phyloP scores from a whole-genome alignment of 1,284 basidiomycete species.

The Leccinum pallidistipes region DNA sequence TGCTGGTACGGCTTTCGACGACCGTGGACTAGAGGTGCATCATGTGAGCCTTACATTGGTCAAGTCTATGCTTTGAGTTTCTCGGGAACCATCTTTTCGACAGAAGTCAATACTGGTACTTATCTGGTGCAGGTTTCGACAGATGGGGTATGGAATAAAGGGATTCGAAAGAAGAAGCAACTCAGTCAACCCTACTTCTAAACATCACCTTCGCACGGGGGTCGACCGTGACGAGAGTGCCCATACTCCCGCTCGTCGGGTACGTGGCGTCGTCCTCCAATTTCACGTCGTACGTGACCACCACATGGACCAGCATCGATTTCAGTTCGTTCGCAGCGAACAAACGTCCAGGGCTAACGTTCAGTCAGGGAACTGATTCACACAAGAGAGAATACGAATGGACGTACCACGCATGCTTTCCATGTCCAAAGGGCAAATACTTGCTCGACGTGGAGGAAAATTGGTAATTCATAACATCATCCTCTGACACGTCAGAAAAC shows the following conservation, averaged over 20 bases:
- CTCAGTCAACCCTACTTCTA: constrained; percentile 13
- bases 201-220: constrained; percentile 17
- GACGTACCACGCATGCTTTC: constrained; percentile 17
- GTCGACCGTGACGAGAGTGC: neutral
- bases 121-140: neutral
- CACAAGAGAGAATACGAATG: neutral
- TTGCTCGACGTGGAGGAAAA: constrained; percentile 12
- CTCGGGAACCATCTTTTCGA: neutral
- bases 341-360: constrained; percentile 15
- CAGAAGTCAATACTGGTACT: neutral
- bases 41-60: neutral
- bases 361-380: neutral
- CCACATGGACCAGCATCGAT: constrained; percentile 31
- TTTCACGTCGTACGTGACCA: constrained; percentile 34
- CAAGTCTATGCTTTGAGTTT: neutral
- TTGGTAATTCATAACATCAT: constrained; percentile 20
- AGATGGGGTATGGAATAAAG: neutral
- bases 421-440: constrained; percentile 17
- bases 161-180: neutral
- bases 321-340: constrained; percentile 28
- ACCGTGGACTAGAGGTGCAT: neutral
- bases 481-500: constrained; percentile 24
- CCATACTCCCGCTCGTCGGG: constrained; percentile 11
- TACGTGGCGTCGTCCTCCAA: constrained; percentile 26
- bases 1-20: neutral